Conservation (phyloP, 768 basidiomycete species). For the Coprinopsis strossmayeri region DNA sequence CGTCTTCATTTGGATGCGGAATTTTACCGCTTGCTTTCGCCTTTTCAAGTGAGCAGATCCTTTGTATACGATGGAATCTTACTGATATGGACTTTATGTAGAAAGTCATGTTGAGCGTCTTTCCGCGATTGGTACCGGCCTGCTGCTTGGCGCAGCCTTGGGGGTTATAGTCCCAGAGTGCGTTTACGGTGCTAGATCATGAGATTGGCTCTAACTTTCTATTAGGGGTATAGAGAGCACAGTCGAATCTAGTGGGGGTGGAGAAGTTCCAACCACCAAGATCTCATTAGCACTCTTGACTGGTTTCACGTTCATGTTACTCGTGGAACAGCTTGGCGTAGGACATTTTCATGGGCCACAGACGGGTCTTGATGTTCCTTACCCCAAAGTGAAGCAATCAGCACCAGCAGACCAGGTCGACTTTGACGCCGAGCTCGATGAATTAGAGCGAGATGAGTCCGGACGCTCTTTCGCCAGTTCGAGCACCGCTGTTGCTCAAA, state of each 20-base stretch:
- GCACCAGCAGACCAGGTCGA: slow-evolving; percentile 28
- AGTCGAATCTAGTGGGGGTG: slow-evolving; percentile 25
- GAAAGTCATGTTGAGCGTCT: slow-evolving; percentile 32
- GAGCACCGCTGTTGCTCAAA: slow-evolving; percentile 2
- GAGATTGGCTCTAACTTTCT: neutral
- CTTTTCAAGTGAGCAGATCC: slow-evolving; percentile 52
- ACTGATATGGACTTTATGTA: neutral
- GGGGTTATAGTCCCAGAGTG: slow-evolving; percentile 94
- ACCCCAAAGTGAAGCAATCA: neutral
- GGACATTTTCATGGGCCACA: slow-evolving; percentile 35
- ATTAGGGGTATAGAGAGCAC: slow-evolving; percentile 69
- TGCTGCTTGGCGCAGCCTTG: slow-evolving; percentile 84
- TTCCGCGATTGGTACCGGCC: slow-evolving; percentile 65
- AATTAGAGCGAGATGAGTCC: slow-evolving; percentile 41
- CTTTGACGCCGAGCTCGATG: slow-evolving; percentile 60
- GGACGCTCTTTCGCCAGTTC: slow-evolving; percentile 11
- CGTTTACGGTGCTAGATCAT: neutral
- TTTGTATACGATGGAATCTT: no score
- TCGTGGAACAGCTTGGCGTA: slow-evolving; percentile 58
- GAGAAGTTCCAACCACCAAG: slow-evolving; percentile 39
- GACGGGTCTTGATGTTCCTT: neutral
- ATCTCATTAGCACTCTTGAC: slow-evolving; percentile 59
- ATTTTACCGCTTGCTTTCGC: slow-evolving; percentile 69
- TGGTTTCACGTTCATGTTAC: slow-evolving; percentile 60
- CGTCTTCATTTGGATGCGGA: slow-evolving; percentile 61